Percentiles rank a stretch among this genome's conserved stretches.
Conservation (phyloP, 768 basidiomycete species). For the Agrocybe pediades region DNA sequence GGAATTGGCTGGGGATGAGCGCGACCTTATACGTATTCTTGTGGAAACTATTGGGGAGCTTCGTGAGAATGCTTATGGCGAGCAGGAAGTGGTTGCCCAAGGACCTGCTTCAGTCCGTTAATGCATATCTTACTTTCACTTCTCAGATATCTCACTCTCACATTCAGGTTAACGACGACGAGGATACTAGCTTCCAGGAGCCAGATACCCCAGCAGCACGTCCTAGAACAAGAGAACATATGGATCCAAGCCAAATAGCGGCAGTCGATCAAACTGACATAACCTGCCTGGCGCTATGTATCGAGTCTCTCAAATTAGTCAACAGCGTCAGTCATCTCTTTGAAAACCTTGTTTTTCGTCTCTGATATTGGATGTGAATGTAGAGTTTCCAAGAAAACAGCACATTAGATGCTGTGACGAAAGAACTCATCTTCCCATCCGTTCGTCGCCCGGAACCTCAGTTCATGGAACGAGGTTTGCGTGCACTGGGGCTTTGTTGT, state of each 20-base stretch:
- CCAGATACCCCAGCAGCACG: constrained; percentile 18
- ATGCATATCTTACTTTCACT: not conserved
- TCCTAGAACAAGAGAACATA: constrained; percentile 28
- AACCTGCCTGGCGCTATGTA: constrained; percentile 74
- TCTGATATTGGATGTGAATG: not conserved
- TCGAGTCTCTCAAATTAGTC: constrained; percentile 84
- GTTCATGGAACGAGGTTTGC: constrained; percentile 66
- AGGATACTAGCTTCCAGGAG: constrained; percentile 28
- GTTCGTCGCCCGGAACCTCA: constrained; percentile 63
- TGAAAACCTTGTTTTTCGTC: not conserved
- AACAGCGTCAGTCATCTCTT: constrained; percentile 60
- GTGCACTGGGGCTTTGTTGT: constrained; percentile 71
- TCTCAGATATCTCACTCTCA: not conserved
- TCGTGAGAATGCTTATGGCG: constrained; percentile 46
- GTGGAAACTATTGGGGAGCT: constrained; percentile 88
- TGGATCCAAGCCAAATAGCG: constrained; percentile 60
- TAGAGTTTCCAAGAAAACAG: constrained; percentile 72
- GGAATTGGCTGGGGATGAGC: constrained; percentile 69
- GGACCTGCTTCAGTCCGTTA: constrained; percentile 15
- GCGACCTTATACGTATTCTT: constrained; percentile 84
- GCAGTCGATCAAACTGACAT: constrained; percentile 68
- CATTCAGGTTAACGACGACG: constrained; percentile 7
- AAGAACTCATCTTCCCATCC: constrained; percentile 84
- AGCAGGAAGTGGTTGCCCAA: constrained; percentile 36
- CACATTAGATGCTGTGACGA: constrained; percentile 70